Evolutionary conservation across 2,329 filamentous ascomycete species (phyloP), one percentile per base, ranked within the genome.

Genomic region (Phoma sp.): DNA sequence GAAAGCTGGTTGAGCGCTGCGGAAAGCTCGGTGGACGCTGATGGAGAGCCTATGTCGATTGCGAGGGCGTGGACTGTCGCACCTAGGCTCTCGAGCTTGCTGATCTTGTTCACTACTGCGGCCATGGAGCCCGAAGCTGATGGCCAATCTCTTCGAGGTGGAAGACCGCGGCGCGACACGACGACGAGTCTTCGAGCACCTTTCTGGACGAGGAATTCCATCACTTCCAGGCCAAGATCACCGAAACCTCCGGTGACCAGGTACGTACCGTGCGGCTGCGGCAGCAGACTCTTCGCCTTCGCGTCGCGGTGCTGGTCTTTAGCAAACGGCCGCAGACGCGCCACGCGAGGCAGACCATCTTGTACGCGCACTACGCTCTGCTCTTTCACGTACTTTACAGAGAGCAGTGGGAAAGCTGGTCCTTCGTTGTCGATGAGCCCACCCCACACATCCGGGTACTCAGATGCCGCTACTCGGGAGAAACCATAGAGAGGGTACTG

Each of bases 241-340:
- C 77, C 77, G 13, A 79, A 64, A 1, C 77, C 76, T 37, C 78
- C 77, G 13, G 77, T 77, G 24, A 81, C 73, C 17, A 80, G 27
- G 52, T 81, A 81, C 0, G 78, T 79, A 2, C 78, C 77, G n/a
- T 74, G 65, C 68, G 67, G 21, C 73, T 65, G 25, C 7, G 72
- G 71, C 4, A 63, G 5, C 2, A 67, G 24, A 10, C 46, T 51
- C 1, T 44, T 60, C 17, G 33, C 54, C 6, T 22, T 33, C 10
- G 50, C 43, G 7, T 40, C 63, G 43, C 37, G 13, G 51, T 43
- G 15, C 47, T 67, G 59, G 5, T 58, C 53, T 27, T 62, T 66
- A 10, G 61, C 49, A 8, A 70, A 58, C 4, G 65, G 55, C 6
- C 74, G 68, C 17, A 78, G 63, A 2, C 69, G 60, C 8, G 69